Base-by-base conservation (phyloP, 2,329 filamentous ascomycete genomes). In the Didymella keratinophila region DNA sequence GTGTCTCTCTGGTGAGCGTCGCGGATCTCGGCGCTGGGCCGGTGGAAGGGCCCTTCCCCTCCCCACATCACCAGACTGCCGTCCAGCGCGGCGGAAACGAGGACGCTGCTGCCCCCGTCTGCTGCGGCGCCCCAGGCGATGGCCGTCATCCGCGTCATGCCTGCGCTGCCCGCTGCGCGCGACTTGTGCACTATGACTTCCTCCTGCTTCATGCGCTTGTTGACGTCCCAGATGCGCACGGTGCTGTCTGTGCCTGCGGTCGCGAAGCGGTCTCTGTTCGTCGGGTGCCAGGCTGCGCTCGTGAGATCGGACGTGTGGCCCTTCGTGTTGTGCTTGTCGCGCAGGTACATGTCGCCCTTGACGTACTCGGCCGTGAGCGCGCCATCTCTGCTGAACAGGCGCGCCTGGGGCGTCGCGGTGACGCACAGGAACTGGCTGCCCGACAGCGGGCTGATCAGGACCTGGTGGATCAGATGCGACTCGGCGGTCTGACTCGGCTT, bases 311-410 rank as follows among this genome's bases (percentile, higher is more conserved):
- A 93, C 51, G 97, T 88, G 78, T 99, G 95, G 1, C 95, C 95
- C 75, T 97, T 98, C 4, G 95, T 99, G 75, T 98, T 93, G 78
- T 97, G 87, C 90, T 98, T 96, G 76, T 99, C 95, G 53, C 94
- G 86, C 65, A 99, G 80, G 71, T 99, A 99, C 93, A 98, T 98
- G 75, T 99, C 95, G 44, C 95, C 95, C 79, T 99, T 99, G 67
- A 93, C 89, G 65, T 97, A 98, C 72, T 97, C 93, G 1, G 89
- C 89, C 47, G 96, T 70, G 8, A 90, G 84, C 43, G 96, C 92
- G 37, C 95, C 95, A 79, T 99, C 94, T 70, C 95, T 88, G 68
- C 87, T 91, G 75, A 98, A 84, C 23, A 99, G 88, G 76, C 93
- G 93, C 12, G 94, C 92, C 76, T 98, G 94, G 1, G 94, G 89